Conservation (phyloP, 495 filamentous ascomycete species). For the Astrocystis sublimbata region DNA sequence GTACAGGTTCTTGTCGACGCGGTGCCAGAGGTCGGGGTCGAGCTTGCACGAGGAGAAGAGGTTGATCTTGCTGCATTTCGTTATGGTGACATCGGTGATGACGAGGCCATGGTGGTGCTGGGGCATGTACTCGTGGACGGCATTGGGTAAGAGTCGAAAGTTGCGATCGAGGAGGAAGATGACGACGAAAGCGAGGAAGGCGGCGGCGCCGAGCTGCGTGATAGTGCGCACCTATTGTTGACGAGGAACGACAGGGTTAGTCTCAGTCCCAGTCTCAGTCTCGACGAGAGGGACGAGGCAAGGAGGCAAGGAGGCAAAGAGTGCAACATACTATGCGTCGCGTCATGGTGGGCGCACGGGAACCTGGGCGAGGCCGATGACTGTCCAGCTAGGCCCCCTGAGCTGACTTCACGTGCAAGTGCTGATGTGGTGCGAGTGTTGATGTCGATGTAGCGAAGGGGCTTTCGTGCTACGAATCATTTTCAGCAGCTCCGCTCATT, state of each 20-base stretch:
- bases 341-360: constrained; percentile 43
- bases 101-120: constrained; percentile 77
- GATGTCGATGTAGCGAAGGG: constrained; percentile 10
- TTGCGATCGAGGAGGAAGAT: constrained; percentile 78
- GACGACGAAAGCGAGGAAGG: constrained; percentile 63
- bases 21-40: constrained; percentile 73
- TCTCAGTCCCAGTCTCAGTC: constrained; percentile 2
- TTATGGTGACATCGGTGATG: constrained; percentile 88
- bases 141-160: constrained; percentile 78
- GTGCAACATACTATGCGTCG: constrained; percentile 49
- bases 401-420: constrained; percentile 16
- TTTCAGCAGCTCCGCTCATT: constrained; percentile 14
- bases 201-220: constrained; percentile 72
- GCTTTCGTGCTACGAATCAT: constrained; percentile 18
- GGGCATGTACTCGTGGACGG: constrained; percentile 79
- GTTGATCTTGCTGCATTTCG: constrained; percentile 72
- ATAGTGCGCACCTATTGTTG: constrained; percentile 76
- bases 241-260: constrained; percentile 4
- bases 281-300: background rate
- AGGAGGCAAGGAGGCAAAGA: background rate
- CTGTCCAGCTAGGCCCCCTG: constrained; percentile 6
- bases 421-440: background rate
- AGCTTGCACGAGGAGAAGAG: constrained; percentile 77
- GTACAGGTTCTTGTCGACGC: constrained; percentile 91
- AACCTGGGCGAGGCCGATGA: constrained; percentile 24